Evolutionary conservation across 257 asterid species (phyloP).

Genomic region (Solanum dulcamara): DNA sequence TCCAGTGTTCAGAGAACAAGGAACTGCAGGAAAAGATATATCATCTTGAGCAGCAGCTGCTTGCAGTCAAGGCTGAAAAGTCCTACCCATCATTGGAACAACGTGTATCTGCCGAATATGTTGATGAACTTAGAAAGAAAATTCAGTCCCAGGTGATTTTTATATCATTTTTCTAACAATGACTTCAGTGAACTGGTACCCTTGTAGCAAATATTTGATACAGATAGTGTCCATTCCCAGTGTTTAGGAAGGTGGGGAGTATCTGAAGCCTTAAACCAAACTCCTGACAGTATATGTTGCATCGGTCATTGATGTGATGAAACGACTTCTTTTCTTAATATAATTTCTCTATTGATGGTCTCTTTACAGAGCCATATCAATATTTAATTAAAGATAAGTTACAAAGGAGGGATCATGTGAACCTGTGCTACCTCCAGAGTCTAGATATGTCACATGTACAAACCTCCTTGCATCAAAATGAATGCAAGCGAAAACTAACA

Average conservation of each 20-base stretch:
- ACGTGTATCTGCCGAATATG: constrained; percentile 36
- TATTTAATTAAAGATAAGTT: background rate
- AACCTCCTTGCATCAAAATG: background rate
- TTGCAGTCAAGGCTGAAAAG: constrained; percentile 34
- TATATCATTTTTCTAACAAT: background rate
- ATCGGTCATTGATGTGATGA: background rate
- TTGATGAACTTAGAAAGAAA: constrained; percentile 60
- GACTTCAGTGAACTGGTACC: background rate
- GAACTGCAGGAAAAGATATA: constrained; percentile 52
- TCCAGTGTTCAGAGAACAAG: constrained; percentile 64
- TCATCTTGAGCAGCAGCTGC: constrained; percentile 62
- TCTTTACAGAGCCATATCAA: background rate
- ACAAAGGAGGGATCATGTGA: background rate
- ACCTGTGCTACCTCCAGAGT: background rate
- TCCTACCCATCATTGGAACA: constrained; percentile 27
- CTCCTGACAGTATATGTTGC: background rate
- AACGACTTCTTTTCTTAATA: background rate
- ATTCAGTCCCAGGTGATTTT: constrained; percentile 66
- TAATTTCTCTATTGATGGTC: background rate
- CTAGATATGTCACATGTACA: background rate
- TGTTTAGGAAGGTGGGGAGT: background rate
- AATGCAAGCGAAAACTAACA: background rate
- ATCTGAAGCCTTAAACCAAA: background rate
- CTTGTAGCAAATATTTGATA: background rate
- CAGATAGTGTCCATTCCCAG: background rate